Percentiles rank a stretch among this genome's conserved stretches.
These are phyloP conservation scores for Mimosa bimucronata DNA, from an alignment of 306 rosid species.

Conservation along the genomic window DNA sequence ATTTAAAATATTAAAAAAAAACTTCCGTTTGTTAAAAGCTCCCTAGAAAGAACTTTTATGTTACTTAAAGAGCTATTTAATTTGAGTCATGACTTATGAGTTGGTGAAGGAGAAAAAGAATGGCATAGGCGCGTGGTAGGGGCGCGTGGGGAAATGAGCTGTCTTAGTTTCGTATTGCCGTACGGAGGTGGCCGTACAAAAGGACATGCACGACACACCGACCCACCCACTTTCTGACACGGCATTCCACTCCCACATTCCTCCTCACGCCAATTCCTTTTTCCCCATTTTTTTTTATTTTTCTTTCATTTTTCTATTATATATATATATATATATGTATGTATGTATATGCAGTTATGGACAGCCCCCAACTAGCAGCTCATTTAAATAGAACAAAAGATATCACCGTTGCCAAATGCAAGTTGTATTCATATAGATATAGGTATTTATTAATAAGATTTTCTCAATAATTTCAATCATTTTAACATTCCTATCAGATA, in stretches of 20 bases:
- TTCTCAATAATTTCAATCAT: not conserved
- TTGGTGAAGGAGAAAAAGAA: not conserved
- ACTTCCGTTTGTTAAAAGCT: no score
- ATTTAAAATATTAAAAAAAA: no score
- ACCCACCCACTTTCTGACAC: constrained; percentile 33
- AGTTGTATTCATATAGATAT: not conserved
- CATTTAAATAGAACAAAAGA: not conserved
- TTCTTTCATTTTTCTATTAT: not conserved
- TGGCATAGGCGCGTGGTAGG: constrained; percentile 31
- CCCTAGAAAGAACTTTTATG: no score
- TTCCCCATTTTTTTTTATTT: no score
- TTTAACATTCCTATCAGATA: not conserved
- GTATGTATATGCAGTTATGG: no score
- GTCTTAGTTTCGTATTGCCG: constrained; percentile 31
- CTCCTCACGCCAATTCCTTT: not conserved
- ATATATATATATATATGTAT: no score
- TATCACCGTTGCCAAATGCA: not conserved
- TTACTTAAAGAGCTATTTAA: no score
- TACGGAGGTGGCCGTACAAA: constrained; percentile 51
- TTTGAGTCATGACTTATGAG: not conserved
- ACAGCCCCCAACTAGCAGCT: not conserved
- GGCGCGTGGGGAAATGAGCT: constrained; percentile 13
- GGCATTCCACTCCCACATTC: constrained; percentile 36
- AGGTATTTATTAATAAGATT: not conserved
- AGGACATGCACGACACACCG: constrained; percentile 44